These are phyloP conservation scores for Acer yangbiense DNA, from an alignment of 345 rosid genomes.

Conservation along the genomic window DNA sequence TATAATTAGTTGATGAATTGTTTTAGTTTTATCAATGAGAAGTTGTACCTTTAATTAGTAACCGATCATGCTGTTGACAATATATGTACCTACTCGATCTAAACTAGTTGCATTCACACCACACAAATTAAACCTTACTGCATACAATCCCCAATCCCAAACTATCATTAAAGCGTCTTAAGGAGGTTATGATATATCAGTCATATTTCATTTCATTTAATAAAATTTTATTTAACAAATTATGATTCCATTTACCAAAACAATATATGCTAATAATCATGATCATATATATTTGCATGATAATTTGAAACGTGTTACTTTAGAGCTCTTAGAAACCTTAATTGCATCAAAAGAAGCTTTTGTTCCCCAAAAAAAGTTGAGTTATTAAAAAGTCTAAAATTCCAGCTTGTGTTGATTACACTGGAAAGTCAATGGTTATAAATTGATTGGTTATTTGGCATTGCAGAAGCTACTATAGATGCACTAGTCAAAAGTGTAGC, in stretches of 20 bases:
- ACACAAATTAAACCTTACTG: not conserved
- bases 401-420: not conserved
- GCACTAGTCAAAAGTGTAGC: constrained; percentile 58
- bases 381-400: not conserved
- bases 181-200: not conserved
- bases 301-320: not conserved
- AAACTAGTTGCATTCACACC: not conserved
- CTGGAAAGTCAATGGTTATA: not conserved
- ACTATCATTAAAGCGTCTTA: not conserved
- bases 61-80: constrained; percentile 14
- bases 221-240: not conserved
- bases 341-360: not conserved
- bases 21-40: not conserved
- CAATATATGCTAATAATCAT: not conserved
- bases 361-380: not conserved
- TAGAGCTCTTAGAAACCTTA: not conserved
- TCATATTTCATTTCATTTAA: not conserved
- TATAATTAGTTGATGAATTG: not conserved
- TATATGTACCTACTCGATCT: constrained; percentile 11
- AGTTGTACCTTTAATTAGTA: not conserved
- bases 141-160: not conserved
- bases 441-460: not conserved
- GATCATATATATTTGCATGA: not conserved
- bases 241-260: not conserved
- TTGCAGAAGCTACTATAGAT: constrained; percentile 63